Conservation (phyloP, 495 filamentous ascomycete genomes). For the Penicillium manginii region DNA sequence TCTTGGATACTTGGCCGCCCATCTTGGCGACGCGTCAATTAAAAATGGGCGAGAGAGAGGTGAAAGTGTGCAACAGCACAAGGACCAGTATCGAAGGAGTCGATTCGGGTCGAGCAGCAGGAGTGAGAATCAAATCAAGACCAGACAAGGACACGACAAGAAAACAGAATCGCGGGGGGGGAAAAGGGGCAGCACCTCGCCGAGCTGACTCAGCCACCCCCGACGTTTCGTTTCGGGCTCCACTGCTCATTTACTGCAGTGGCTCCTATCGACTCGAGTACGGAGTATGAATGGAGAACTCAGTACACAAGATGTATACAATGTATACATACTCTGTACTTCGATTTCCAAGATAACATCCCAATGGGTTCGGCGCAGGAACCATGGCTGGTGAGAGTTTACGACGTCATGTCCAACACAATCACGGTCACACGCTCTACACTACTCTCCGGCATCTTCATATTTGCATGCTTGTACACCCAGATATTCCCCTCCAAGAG, state of each 20-base stretch:
- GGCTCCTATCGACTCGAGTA: background rate
- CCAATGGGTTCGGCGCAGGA: background rate
- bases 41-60: constrained; percentile 7
- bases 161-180: constrained; percentile 33
- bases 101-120: too few species aligned
- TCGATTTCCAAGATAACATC: background rate
- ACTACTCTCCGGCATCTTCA: background rate
- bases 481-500: background rate
- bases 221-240: constrained; percentile 15
- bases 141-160: background rate
- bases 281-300: too few species aligned
- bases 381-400: constrained; percentile 13
- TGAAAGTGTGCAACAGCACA: background rate
- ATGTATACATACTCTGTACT: background rate
- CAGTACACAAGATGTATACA: background rate
- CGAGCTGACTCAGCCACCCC: constrained; percentile 33
- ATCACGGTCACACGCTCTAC: background rate
- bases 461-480: background rate
- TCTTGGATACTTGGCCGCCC: constrained; percentile 82
- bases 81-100: background rate
- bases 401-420: constrained; percentile 15
- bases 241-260: constrained; percentile 6
- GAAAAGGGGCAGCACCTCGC: constrained; percentile 44
- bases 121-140: background rate
- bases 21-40: constrained; percentile 51